Evolutionary conservation across 129 eudicot species (phyloP), one percentile per base, ranked within the genome.

Genomic region (Flaveria brownii): DNA sequence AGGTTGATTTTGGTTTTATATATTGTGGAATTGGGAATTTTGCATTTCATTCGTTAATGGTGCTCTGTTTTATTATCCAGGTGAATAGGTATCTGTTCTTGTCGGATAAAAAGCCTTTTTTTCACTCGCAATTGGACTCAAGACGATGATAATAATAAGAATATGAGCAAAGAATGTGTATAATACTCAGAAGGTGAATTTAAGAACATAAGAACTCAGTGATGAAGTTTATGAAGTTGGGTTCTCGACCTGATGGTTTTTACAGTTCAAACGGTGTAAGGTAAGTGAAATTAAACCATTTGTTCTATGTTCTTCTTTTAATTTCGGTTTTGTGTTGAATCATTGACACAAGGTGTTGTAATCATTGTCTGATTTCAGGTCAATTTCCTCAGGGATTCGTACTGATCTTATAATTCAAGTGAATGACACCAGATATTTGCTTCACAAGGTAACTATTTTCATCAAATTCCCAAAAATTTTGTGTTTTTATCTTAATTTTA

Each of bases 141-240:
- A 85, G 66, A 59, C 16, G 59, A 17, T 57, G 60, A 5, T 56
- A 18, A 56, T 51, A 2, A 30, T 59, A 16, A 16, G 4, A 3
- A 41, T 41, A 57, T 74, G 30, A 25, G 47, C n/a, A 20, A 60
- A 60, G 33, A 47, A 36, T n/a, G 17, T 23, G 28, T 8, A 20
- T 47, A 28, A 22, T 57, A 25, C 13, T 65, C 52, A 65, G 17
- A 80, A 73, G 69, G 63, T 55, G 75, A 55, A 67, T 20, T 20
- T 26, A 73, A 60, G 39, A 23, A 57, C 74, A 49, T 78, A 46
- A 39, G 77, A 50, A 50, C 25, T 76, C 52, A 69, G 81, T 70
- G 50, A 94, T 94, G 99, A 94, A 94, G 97, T 94, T 94, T 68
- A 94, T 94, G 99, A 94, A 94, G 80, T 91, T 91, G 82, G 97